A percentile compares a stretch with the other conserved stretches of the same genome.
Evolutionary conservation across 2,329 filamentous ascomycete species (phyloP).

Genomic region (Penicillium olsonii): DNA sequence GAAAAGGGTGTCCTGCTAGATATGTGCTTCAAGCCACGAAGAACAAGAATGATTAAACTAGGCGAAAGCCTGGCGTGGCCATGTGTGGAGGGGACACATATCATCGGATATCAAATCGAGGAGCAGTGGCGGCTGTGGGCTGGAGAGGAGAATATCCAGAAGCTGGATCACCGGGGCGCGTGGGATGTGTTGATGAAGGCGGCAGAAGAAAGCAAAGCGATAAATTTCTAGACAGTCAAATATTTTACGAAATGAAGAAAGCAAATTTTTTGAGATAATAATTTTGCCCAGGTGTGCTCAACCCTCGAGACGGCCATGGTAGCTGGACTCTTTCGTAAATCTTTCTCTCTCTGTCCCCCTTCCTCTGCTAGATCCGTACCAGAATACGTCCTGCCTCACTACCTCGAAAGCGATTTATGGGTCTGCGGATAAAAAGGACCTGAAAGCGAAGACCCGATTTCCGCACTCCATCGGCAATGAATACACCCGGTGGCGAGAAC

Average conservation of each 20-base stretch:
- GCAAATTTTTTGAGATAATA: too few species aligned
- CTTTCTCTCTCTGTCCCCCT: too few species aligned
- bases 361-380: too few species aligned
- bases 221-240: slow-evolving; percentile 19
- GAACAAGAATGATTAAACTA: slow-evolving; percentile 31
- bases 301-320: too few species aligned
- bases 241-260: too few species aligned
- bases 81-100: slow-evolving; percentile 21
- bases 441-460: not conserved
- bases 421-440: too few species aligned
- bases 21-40: slow-evolving; percentile 49
- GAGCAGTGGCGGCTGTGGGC: slow-evolving; percentile 21
- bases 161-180: slow-evolving; percentile 13
- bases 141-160: slow-evolving; percentile 14
- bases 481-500: not conserved
- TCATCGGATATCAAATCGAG: slow-evolving; percentile 22
- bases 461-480: slow-evolving; percentile 2
- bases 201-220: slow-evolving; percentile 17
- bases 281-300: not conserved
- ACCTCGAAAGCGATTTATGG: too few species aligned
- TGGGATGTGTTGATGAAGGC: slow-evolving; percentile 17
- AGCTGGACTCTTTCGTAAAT: too few species aligned
- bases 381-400: too few species aligned
- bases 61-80: slow-evolving; percentile 16
- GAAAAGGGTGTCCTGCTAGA: slow-evolving; percentile 41